Evolutionary conservation across 2,329 filamentous ascomycete species (phyloP).

Genomic region (Fusarium subtropicale): DNA sequence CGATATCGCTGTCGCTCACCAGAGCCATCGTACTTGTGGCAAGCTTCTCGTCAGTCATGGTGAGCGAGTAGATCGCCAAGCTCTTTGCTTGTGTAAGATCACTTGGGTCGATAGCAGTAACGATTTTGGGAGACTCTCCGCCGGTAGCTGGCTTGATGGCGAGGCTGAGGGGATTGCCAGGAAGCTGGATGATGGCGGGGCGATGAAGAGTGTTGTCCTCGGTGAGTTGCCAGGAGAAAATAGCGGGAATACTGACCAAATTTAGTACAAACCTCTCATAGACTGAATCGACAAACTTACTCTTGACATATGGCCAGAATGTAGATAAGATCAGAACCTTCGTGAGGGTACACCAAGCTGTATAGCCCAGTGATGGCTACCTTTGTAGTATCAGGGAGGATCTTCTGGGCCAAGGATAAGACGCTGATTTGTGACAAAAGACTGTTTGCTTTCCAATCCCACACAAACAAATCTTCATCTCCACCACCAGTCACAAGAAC

Average conservation of each 20-base stretch:
- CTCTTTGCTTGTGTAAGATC: conserved; percentile 47
- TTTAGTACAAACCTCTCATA: conserved; percentile 28
- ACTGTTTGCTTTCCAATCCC: conserved; percentile 77
- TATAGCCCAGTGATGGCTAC: conserved; percentile 61
- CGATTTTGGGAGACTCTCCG: conserved; percentile 47
- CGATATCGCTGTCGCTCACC: conserved; percentile 44
- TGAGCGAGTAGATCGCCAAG: conserved; percentile 49
- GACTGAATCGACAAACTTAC: conserved; percentile 54
- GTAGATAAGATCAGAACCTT: conserved; percentile 47
- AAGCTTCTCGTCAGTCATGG: conserved; percentile 50
- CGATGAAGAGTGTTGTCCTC: conserved; percentile 62
- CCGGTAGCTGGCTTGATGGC: conserved; percentile 45
- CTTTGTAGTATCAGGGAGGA: conserved; percentile 53
- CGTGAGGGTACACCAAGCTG: conserved; percentile 50
- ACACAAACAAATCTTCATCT: conserved; percentile 80
- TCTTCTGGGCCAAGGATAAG: conserved; percentile 55
- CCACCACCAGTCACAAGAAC: conserved; percentile 87
- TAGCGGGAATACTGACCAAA: conserved; percentile 63
- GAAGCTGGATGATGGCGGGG: conserved; percentile 61
- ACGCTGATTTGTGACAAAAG: conserved; percentile 68
- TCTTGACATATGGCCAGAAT: conserved; percentile 68
- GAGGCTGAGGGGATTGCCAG: conserved; percentile 74
- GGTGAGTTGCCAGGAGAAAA: conserved; percentile 73
- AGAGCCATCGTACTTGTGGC: conserved; percentile 46
- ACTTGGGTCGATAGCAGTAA: conserved; percentile 56